Conservation (phyloP, 345 rosid genomes). For the Rhodamnia rubescens region DNA sequence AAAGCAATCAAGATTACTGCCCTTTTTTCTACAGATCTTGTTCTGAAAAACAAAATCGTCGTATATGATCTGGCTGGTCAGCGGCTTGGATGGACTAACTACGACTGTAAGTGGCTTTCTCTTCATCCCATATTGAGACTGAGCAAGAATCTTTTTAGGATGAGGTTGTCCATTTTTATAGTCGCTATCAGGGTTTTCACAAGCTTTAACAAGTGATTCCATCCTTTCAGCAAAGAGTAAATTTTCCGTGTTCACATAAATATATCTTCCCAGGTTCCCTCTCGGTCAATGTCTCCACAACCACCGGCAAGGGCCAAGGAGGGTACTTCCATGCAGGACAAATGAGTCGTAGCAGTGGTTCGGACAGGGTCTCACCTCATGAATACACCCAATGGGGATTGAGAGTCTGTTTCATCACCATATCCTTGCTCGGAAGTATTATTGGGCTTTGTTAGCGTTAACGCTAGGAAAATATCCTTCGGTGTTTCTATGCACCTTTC, state of each 20-base stretch:
- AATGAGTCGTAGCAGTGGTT: conserved; percentile 19
- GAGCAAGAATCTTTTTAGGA: background rate
- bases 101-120: conserved; percentile 55
- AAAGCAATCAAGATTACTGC: background rate
- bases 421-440: background rate
- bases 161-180: background rate
- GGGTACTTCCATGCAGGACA: conserved; percentile 62
- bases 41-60: conserved; percentile 78
- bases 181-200: background rate
- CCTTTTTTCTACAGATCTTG: conserved; percentile 47
- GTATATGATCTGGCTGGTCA: conserved; percentile 81
- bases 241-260: background rate
- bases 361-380: conserved; percentile 4
- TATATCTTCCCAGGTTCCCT: conserved; percentile 40
- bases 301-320: conserved; percentile 35
- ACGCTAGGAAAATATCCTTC: background rate
- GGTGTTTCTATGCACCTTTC: background rate
- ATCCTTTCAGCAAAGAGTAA: background rate
- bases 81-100: conserved; percentile 84
- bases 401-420: conserved; percentile 6
- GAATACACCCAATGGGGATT: conserved; percentile 3
- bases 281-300: conserved; percentile 73
- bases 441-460: background rate
- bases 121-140: background rate
- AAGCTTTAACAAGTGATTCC: background rate